Conservation (phyloP, 2,329 filamentous ascomycete genomes). For the Alternaria burnsii region DNA sequence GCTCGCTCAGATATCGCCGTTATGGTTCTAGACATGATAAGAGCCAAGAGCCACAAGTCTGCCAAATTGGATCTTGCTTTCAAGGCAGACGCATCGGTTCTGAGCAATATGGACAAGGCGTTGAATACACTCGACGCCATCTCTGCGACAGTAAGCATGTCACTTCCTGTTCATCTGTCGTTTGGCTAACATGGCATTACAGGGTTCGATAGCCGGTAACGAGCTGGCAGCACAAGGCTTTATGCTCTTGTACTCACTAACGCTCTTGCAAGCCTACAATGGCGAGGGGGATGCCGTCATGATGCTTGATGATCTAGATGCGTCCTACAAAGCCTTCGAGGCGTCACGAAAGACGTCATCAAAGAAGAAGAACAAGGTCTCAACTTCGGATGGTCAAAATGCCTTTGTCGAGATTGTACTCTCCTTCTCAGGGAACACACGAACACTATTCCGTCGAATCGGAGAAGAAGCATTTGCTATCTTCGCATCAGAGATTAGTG, state of each 20-base stretch:
- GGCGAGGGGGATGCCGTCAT: constrained; percentile 86
- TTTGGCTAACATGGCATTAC: constrained; percentile 16
- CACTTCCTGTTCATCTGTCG: too few species aligned
- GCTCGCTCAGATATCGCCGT: constrained; percentile 39
- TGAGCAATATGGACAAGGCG: constrained; percentile 48
- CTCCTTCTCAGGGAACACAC: constrained; percentile 87
- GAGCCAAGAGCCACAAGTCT: constrained; percentile 33
- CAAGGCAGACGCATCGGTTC: constrained; percentile 57
- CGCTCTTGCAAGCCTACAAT: constrained; percentile 88
- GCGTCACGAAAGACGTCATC: constrained; percentile 72
- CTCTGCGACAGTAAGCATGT: constrained; percentile 30
- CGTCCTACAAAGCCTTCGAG: constrained; percentile 64
- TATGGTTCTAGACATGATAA: constrained; percentile 41
- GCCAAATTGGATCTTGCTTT: constrained; percentile 56
- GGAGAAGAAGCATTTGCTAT: constrained; percentile 87
- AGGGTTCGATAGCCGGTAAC: constrained; percentile 39
- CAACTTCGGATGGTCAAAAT: constrained; percentile 34
- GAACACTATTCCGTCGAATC: constrained; percentile 82
- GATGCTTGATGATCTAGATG: constrained; percentile 81
- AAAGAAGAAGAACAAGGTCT: constrained; percentile 53
- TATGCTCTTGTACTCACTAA: constrained; percentile 81
- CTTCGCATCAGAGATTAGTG: constrained; percentile 78
- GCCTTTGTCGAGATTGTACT: constrained; percentile 83
- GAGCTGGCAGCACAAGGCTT: constrained; percentile 67
- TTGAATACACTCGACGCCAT: constrained; percentile 43